These are phyloP conservation scores for Adansonia grandidieri DNA, from an alignment of 441 rosid species.

Conservation along the genomic window DNA sequence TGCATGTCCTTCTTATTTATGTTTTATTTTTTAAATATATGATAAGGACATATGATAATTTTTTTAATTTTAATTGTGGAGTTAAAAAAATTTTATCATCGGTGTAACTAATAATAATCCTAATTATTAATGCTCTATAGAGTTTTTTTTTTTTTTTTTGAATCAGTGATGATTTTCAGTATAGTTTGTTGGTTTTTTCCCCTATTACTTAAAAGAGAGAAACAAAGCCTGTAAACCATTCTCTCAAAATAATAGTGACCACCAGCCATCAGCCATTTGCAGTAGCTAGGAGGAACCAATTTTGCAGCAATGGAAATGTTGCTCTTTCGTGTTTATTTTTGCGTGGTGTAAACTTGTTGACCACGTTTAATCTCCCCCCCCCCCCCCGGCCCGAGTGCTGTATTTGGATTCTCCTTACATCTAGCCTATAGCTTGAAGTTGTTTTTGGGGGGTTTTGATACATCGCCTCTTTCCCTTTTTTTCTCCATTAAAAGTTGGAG, in stretches of 20 bases:
- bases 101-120: too few species aligned
- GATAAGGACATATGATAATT: too few species aligned
- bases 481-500: constrained; percentile 15
- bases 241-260: neutral
- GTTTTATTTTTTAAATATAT: too few species aligned
- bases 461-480: neutral
- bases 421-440: neutral
- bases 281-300: constrained; percentile 16
- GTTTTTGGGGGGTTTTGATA: neutral
- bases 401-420: constrained; percentile 3
- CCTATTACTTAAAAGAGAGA: constrained; percentile 14
- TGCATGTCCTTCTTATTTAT: too few species aligned
- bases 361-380: neutral
- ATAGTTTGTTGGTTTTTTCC: neutral
- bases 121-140: too few species aligned
- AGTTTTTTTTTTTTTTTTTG: neutral
- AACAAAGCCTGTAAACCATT: constrained; percentile 1
- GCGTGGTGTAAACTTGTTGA: neutral
- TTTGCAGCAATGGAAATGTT: neutral
- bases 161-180: neutral
- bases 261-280: neutral
- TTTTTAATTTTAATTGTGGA: too few species aligned
- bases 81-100: too few species aligned
- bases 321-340: neutral
- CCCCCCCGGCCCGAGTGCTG: neutral